phyloP scores from a whole-genome alignment of 2,329 filamentous ascomycete species.

The Pezicula radicicola region DNA sequence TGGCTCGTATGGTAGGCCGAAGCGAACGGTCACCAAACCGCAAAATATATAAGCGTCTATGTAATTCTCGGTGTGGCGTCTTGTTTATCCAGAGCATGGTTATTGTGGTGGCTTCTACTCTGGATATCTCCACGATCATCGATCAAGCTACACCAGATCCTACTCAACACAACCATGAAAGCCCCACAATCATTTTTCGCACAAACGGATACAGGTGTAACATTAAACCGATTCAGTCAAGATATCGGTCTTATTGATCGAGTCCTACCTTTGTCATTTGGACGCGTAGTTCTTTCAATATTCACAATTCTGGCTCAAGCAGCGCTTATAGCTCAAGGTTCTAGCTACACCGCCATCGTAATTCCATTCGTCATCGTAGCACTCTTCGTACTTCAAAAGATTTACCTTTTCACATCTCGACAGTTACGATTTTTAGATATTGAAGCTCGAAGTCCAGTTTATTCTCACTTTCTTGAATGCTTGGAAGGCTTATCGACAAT shows the following conservation, averaged over 20 bases:
- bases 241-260: slow-evolving; percentile 14
- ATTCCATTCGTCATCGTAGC: slow-evolving; percentile 17
- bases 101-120: slow-evolving; percentile 15
- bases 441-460: slow-evolving; percentile 38
- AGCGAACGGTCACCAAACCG: slow-evolving; percentile 8
- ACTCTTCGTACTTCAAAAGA: slow-evolving; percentile 28
- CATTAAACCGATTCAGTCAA: slow-evolving; percentile 16
- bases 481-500: slow-evolving; percentile 40
- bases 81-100: background rate
- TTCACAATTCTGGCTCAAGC: slow-evolving; percentile 30
- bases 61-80: background rate
- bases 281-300: background rate
- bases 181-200: slow-evolving; percentile 30
- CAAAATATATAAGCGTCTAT: slow-evolving; percentile 10
- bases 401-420: slow-evolving; percentile 44
- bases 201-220: slow-evolving; percentile 5
- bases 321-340: background rate
- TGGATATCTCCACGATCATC: slow-evolving; percentile 23
- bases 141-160: slow-evolving; percentile 22
- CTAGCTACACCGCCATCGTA: slow-evolving; percentile 2
- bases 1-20: slow-evolving; percentile 29
- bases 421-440: slow-evolving; percentile 45
- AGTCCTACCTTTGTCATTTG: slow-evolving; percentile 12
- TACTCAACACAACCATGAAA: slow-evolving; percentile 23
- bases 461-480: slow-evolving; percentile 43